Evolutionary conservation across 495 filamentous ascomycete genomes (phyloP), one percentile per base, ranked within the genome.

Genomic region (Margaritispora aquatica): DNA sequence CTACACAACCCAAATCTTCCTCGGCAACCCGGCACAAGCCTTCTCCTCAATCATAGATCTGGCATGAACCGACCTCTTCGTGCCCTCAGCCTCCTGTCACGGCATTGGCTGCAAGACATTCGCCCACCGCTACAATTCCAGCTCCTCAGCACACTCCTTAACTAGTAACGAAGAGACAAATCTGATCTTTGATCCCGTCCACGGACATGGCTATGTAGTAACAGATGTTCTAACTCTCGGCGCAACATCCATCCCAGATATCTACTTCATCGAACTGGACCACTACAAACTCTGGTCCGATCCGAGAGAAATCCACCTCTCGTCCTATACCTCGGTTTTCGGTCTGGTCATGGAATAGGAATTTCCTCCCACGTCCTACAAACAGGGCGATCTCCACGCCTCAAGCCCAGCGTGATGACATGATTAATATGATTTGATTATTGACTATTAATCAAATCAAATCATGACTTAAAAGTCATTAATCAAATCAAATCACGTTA

Each of bases 1-100:
- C n/a, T 57, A 57, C 26, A 57, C 44, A 19, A 34, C 26, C 2
- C 29, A 48, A 23, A 48, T 57, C n/a, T 49, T 22, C 22, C 22
- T 57, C 8, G 44, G 55, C 15, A 57, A 36, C 17, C 55, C 55
- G 4, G 29, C 27, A 0, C 55, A 57, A 26, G 17, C 55, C 3
- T 57, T 57, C 26, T 9, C 23, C 20, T 36, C 55, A 48, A 4
- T 57, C 38, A 26, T 57, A 20, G 55, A 57, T 26, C 19, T 57
- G 5, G 27, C 19, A 19, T 57, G 55, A 41, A 23, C 55, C 11
- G 55, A 57, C 44, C 17, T 23, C 11, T 50, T 49, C 55, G 55
- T 57, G 0, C 55, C 21, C 5, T 57, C 55, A 11, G 7, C 22
- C 22, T 17, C 19, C 27, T 55, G 53, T 20, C 36, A 15, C 24